Percentiles rank a stretch among this genome's conserved stretches.
Evolutionary conservation across 495 filamentous ascomycete genomes (phyloP).

Genomic region (Trichoderma gamsii): DNA sequence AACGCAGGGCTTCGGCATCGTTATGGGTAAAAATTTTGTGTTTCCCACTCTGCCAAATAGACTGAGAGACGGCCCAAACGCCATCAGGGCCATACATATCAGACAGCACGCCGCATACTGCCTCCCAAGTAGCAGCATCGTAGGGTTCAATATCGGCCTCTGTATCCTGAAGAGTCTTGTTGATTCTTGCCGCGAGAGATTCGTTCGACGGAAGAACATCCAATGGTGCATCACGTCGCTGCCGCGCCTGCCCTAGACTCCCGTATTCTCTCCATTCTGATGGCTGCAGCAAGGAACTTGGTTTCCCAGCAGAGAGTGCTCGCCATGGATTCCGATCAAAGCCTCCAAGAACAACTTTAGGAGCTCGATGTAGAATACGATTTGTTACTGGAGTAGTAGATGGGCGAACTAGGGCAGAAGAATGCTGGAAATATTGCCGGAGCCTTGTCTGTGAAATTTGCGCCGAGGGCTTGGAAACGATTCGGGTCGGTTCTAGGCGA

Average conservation of each 20-base stretch:
- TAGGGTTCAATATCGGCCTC: constrained; percentile 6
- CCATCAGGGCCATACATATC: constrained; percentile 9
- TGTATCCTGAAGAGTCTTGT: neutral
- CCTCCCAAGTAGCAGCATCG: constrained; percentile 3
- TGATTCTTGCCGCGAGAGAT: neutral
- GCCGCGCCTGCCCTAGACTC: constrained; percentile 13
- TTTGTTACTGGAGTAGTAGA: neutral
- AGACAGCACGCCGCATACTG: neutral
- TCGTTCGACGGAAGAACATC: neutral
- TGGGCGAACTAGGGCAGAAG: constrained; percentile 7
- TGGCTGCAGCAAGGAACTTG: constrained; percentile 3
- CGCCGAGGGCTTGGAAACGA: neutral
- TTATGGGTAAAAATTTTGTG: neutral
- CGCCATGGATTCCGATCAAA: constrained; percentile 1
- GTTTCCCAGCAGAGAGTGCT: neutral
- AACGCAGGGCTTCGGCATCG: constrained; percentile 13
- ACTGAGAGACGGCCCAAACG: neutral
- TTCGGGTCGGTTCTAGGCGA: neutral
- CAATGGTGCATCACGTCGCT: neutral
- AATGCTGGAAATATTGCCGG: neutral
- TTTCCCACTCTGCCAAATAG: neutral
- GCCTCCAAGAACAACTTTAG: neutral
- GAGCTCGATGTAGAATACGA: neutral
- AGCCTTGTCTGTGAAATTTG: neutral
- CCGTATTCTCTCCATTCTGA: constrained; percentile 8